Evolutionary conservation across 805 yeast genomes (phyloP), one percentile per base, ranked within the genome.

Genomic region (Kazachstania bromeliacearum): DNA sequence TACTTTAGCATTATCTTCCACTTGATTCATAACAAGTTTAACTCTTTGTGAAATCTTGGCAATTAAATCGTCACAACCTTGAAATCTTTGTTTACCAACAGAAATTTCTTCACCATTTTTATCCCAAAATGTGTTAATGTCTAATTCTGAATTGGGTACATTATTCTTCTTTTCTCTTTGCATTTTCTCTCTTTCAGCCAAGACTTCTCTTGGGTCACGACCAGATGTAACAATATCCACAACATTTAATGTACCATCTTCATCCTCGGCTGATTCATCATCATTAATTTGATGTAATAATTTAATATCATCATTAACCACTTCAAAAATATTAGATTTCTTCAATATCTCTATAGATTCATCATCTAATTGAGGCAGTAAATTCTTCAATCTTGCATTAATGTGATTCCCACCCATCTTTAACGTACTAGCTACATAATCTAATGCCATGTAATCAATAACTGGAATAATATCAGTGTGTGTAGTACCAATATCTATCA

Each of bases 61-160:
- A 23, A 89, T 68, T 36, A 89, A 67, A 16, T 61, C 66, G 31
- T 71, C 75, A 25, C 81, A 65, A 1, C 96, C 97, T 54, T 73
- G 79, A 59, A 89, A 89, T 48, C 97, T 69, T 62, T 87, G 95
- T 41, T 78, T 82, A 2, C 97, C 97, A n/a, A 89, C 75, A 6
- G 64, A 64, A n/a, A 82, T 54, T 37, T 63, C 62, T 33, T 70
- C 63, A 4, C 84, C 81, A 4, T 59, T 50, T 7, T 69, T 58
- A 58, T 83, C 94, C 21, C 65, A 54, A 53, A 88, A 89, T 5
- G 67, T 55, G 57, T 87, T 88, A n/a, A 63, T 69, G 48, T 82
- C 89, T 40, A 79, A 57, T 51, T 85, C 89, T 26, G 72, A 66
- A 60, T 89, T 88, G 23, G 71, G 66, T 1, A 50, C 44, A 33